Percentiles rank a stretch among this genome's conserved stretches.
phyloP scores from a whole-genome alignment of 176 grass and related monocot genomes.

The Musa acuminata region DNA sequence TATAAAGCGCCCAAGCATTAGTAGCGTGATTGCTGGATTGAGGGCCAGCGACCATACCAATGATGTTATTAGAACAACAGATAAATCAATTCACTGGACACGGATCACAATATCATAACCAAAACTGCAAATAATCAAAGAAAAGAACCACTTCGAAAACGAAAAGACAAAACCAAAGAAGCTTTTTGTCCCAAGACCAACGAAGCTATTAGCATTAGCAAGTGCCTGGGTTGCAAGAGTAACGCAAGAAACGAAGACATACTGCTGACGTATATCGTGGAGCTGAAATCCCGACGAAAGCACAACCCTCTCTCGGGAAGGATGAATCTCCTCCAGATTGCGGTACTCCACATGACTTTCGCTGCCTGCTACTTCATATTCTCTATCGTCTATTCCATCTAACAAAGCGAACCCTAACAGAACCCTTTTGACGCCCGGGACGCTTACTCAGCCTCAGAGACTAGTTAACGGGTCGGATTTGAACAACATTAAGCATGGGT shows the following conservation, averaged over 20 bases:
- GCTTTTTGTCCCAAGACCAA: too few relatives aligned
- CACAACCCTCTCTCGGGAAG: neutral
- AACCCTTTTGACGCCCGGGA: too few relatives aligned
- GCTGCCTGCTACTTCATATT: neutral
- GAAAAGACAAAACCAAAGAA: neutral
- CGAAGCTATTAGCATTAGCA: too few relatives aligned
- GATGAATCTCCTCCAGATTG: neutral
- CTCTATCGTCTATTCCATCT: neutral
- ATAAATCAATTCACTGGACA: neutral
- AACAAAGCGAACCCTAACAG: neutral
- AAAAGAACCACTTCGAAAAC: neutral
- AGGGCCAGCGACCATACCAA: neutral
- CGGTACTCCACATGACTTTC: neutral
- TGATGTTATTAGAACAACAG: neutral
- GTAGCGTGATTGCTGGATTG: neutral
- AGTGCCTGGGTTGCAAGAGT: too few relatives aligned
- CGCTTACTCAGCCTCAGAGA: too few relatives aligned
- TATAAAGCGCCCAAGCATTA: neutral
- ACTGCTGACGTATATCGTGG: slow-evolving; percentile 34
- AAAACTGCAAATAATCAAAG: neutral
- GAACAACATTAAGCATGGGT: too few relatives aligned
- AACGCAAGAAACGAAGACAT: slow-evolving; percentile 11
- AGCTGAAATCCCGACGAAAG: slow-evolving; percentile 24
- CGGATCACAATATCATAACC: neutral
- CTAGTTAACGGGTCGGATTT: too few relatives aligned